A percentile compares a stretch with the other conserved stretches of the same genome.
These are phyloP conservation scores for Penicillium sumatraense DNA, from an alignment of 2,329 filamentous ascomycete species.

Conservation along the genomic window DNA sequence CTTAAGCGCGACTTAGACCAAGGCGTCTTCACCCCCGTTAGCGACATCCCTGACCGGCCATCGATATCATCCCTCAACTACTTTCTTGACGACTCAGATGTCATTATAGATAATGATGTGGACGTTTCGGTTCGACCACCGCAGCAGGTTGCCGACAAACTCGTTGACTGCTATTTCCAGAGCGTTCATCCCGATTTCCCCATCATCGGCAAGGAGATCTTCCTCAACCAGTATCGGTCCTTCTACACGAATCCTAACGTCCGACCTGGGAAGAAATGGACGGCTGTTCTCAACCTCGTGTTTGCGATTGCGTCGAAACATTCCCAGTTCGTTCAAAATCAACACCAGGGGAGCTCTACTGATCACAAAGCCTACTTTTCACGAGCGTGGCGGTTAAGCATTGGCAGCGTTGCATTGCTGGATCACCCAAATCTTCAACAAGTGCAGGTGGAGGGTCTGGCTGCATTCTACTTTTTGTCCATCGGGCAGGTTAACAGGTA, in stretches of 20 bases:
- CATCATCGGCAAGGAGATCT: constrained; percentile 45
- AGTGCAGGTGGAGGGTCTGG: constrained; percentile 48
- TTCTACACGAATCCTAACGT: constrained; percentile 38
- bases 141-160: constrained; percentile 41
- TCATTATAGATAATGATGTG: constrained; percentile 38
- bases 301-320: constrained; percentile 50
- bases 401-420: constrained; percentile 40
- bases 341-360: constrained; percentile 30
- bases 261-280: constrained; percentile 44
- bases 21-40: constrained; percentile 21
- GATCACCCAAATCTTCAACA: constrained; percentile 49
- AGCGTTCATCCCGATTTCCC: constrained; percentile 48
- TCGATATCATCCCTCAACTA: constrained; percentile 42
- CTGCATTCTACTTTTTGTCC: constrained; percentile 46
- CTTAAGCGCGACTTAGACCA: constrained; percentile 43
- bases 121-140: constrained; percentile 43
- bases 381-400: constrained; percentile 46
- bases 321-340: constrained; percentile 34
- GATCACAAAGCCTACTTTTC: constrained; percentile 49
- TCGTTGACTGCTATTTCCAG: constrained; percentile 47
- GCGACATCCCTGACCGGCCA: constrained; percentile 25
- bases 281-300: constrained; percentile 50
- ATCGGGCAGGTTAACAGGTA: constrained; percentile 50
- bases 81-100: constrained; percentile 45
- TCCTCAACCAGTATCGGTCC: constrained; percentile 43